Conservation (phyloP, 257 asterid species). For the Solanum piurae region DNA sequence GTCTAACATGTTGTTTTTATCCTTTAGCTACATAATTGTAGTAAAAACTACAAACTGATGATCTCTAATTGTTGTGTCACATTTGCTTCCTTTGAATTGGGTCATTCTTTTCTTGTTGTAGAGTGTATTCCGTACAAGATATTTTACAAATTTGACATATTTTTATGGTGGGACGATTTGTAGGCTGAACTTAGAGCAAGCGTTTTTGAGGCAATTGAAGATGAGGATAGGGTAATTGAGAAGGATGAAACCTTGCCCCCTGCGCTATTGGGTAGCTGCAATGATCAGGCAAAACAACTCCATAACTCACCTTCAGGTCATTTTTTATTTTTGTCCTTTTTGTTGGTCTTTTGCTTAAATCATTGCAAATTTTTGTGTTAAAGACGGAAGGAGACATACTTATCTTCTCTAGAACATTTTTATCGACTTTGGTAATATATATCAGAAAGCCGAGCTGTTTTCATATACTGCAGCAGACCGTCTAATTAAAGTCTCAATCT, state of each 20-base stretch:
- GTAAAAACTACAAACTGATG: background rate
- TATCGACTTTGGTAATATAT: background rate
- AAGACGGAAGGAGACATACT: background rate
- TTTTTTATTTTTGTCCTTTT: background rate
- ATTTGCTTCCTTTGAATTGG: background rate
- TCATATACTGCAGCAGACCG: background rate
- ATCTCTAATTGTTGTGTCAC: background rate
- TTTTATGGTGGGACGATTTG: background rate
- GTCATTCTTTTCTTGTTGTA: background rate
- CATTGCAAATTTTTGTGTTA: background rate
- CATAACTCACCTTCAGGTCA: constrained; percentile 93
- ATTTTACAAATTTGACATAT: background rate
- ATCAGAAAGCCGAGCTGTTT: background rate
- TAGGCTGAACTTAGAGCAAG: constrained; percentile 98
- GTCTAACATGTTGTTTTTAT: background rate
- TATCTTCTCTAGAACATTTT: background rate
- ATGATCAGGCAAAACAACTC: constrained; percentile 86
- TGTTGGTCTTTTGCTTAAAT: background rate
- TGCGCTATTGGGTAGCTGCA: constrained; percentile 97
- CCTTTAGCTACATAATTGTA: background rate
- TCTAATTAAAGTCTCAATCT: background rate
- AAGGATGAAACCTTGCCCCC: constrained; percentile 80
- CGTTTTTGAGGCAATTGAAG: constrained; percentile 97
- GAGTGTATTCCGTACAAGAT: background rate
- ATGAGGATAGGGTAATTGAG: constrained; percentile 74